These are phyloP conservation scores for Debaryomyces sp. DNA, from an alignment of 1,139 yeast genomes.

Conservation along the genomic window DNA sequence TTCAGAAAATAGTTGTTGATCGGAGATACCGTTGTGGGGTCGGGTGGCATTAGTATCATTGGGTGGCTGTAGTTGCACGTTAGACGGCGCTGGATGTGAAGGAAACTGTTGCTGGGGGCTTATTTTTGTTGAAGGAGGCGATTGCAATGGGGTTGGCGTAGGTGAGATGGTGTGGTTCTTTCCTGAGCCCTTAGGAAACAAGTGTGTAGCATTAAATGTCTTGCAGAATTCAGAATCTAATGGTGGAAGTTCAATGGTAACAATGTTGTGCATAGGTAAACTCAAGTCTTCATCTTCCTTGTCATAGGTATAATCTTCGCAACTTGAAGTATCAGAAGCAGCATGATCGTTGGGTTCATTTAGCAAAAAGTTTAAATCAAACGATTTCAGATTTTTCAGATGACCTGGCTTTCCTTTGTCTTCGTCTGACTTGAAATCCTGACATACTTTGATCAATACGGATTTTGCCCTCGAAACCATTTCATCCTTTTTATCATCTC, in stretches of 20 bases:
- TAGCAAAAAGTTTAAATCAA: conserved; percentile 18
- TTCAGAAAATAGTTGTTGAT: background rate
- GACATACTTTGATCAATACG: conserved; percentile 13
- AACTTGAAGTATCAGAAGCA: background rate
- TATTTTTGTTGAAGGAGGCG: background rate
- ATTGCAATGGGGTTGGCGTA: background rate
- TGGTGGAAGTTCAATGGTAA: conserved; percentile 16
- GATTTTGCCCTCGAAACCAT: conserved; percentile 11
- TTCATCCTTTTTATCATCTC: conserved; percentile 3
- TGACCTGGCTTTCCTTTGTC: conserved; percentile 7
- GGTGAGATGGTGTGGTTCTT: background rate
- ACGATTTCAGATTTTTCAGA: conserved; percentile 9
- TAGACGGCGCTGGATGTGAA: background rate
- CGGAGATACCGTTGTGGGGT: background rate
- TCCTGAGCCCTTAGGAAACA: conserved; percentile 13
- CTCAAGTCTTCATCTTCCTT: conserved; percentile 13
- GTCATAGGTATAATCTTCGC: conserved; percentile 11
- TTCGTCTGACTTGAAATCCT: conserved; percentile 9
- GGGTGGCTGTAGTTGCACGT: background rate
- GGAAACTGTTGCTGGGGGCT: background rate
- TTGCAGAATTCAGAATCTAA: conserved; percentile 11
- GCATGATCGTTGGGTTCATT: conserved; percentile 9
- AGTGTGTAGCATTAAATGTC: conserved; percentile 13
- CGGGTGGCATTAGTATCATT: background rate
- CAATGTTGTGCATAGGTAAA: conserved; percentile 17